These are phyloP conservation scores for Plantago ovata DNA, from an alignment of 257 asterid genomes.

Conservation along the genomic window DNA sequence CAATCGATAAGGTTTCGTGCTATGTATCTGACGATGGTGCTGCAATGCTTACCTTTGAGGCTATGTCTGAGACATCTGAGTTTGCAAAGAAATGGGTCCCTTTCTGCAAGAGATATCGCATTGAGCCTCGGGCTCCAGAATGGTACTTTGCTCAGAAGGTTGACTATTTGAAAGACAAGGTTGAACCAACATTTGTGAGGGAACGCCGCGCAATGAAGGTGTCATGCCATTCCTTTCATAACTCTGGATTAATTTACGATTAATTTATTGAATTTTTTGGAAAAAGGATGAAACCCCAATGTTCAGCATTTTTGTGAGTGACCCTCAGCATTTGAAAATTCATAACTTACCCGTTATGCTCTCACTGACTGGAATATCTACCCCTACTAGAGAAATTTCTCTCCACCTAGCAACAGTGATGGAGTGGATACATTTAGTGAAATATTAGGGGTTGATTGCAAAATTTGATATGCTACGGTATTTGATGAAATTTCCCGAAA, in stretches of 20 bases:
- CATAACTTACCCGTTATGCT: no score
- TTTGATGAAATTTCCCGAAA: no score
- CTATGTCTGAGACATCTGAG: constrained; percentile 94
- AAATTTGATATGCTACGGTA: no score
- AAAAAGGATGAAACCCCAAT: background rate
- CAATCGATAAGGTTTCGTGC: constrained; percentile 87
- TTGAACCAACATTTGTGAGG: constrained; percentile 83
- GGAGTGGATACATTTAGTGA: no score
- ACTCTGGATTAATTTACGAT: background rate
- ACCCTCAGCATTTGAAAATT: no score
- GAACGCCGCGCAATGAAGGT: constrained; percentile 99
- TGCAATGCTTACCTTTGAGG: constrained; percentile 98
- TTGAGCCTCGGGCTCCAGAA: constrained; percentile 96
- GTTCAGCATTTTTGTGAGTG: no score
- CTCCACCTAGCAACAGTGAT: no score
- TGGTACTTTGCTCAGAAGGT: constrained; percentile 86
- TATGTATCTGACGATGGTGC: constrained; percentile 99
- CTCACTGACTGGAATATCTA: no score
- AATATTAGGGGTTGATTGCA: no score
- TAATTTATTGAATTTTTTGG: background rate
- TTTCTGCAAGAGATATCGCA: constrained; percentile 75
- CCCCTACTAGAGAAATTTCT: no score
- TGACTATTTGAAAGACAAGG: constrained; percentile 87
- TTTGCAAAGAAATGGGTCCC: constrained; percentile 98
- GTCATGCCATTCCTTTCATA: constrained; percentile 5